Evolutionary conservation across 2,329 filamentous ascomycete species (phyloP), one percentile per base, ranked within the genome.

Genomic region (Calonectria henricotiae): DNA sequence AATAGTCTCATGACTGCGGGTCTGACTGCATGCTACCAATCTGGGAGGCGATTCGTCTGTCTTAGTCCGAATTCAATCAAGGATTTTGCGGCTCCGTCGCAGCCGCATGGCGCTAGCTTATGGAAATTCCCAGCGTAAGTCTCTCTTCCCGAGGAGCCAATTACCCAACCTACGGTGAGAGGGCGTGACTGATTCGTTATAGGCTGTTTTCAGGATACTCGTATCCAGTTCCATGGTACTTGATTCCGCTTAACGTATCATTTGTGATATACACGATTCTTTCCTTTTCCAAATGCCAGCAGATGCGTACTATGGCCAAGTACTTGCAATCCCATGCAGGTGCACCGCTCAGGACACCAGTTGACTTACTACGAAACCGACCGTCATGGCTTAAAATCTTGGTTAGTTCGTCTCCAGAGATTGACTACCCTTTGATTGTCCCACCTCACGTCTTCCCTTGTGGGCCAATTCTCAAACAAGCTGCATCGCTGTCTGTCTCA

Each of bases 11-110:
- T 88, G 69, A 76, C 82, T 1, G 83, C 85, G 20, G 86, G 76
- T 0, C 67, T 85, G 8, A 84, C 86, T 39, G 85, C 84, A 1
- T 85, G 82, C 62, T 82, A 80, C 30, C 79, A 80, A 4, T 65
- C 80, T 3, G 77, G 76, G 0, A 72, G 80, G 39, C 80, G 80
- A 6, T 81, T 80, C 43, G 78, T 83, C 0, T 75, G 85, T 1
- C 76, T 88, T 7, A 84, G 83, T 58, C 86, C 86, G 1, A 87
- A 86, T 43, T 79, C 85, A 47, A 73, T 84, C 79, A 78, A 85
- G 74, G 80, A 86, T 68, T 82, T 84, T 74, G 73, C 85, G 43
- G 54, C 71, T 0, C 78, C 80, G 4, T 73, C 80, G 37, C 86
- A 88, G 69, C 83, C 84, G 3, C 73, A 75, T 27, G 74, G 72